Evolutionary conservation across 768 basidiomycete species (phyloP), one percentile per base, ranked within the genome.

Genomic region (Terana coerulea): DNA sequence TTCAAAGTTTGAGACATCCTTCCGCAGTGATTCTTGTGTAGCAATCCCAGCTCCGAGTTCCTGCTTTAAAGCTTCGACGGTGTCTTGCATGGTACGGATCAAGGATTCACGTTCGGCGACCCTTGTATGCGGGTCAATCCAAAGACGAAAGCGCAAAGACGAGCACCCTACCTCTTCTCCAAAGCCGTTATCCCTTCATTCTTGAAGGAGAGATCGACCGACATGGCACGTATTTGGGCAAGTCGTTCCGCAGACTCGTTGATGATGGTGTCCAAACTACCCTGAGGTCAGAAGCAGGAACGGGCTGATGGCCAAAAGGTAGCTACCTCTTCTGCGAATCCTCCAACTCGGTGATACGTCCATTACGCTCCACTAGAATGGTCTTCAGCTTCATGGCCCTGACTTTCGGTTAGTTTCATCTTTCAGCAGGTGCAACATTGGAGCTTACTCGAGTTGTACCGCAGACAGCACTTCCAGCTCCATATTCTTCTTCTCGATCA

Each of bases 401-500:
- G 12, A 14, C 17, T 15, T 10, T 12, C n/a, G n/a, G n/a, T n/a
- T n/a, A 17, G 26, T 30, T 9, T 22, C 19, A 17, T 25, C 9
- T 9, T 12, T 10, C 8, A 7, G 28, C 21, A 33, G 9, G 17
- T 15, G 24, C 17, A 17, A 42, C 25, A 24, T 19, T 11, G 46
- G n/a, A 8, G 52, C 59, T 10, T 44, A 60, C 61, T 61, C 51
- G 8, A 35, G 1, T n/a, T 53, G 47, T 10, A 57, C 49, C 6
- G 3, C n/a, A 0, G 29, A 3, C 22, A 61, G 24, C 9, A n/a
- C 21, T 26, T 55, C 49, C 3, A 62, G 30, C 17, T 58, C 55
- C 6, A 25, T 33, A 6, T 53, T 47, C 34, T 62, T 57, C n/a
- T 36, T 11, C 11, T 29, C n/a, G 7, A 60, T 29, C 0, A 48